Percentiles rank a stretch among this genome's conserved stretches.
phyloP scores from a whole-genome alignment of 768 basidiomycete genomes.

The Guyanaporus albipodus region DNA sequence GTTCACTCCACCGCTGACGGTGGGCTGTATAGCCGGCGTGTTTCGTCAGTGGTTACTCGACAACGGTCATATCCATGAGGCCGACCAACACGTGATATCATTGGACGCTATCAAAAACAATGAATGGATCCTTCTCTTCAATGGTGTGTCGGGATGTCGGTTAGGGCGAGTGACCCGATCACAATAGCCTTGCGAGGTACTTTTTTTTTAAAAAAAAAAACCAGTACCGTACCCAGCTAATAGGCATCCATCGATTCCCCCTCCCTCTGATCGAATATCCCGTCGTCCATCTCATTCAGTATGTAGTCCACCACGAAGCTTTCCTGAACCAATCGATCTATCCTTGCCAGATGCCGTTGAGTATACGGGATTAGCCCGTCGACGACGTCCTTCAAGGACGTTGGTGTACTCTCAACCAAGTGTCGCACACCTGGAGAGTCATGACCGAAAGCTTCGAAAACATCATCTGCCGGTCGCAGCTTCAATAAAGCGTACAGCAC shows the following conservation, averaged over 20 bases:
- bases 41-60: constrained; percentile 67
- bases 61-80: constrained; percentile 52
- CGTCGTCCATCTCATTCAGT: constrained; percentile 83
- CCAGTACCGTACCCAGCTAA: too few relatives aligned
- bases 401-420: constrained; percentile 20
- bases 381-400: constrained; percentile 64
- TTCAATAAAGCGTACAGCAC: constrained; percentile 81
- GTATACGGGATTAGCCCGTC: constrained; percentile 92
- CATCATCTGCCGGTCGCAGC: constrained; percentile 67
- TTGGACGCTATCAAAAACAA: constrained; percentile 43
- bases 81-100: constrained; percentile 39
- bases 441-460: constrained; percentile 58
- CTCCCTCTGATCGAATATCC: constrained; percentile 56
- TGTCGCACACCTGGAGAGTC: constrained; percentile 14
- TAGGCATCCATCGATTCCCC: constrained; percentile 40
- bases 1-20: constrained; percentile 58
- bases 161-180: constrained; percentile 37
- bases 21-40: constrained; percentile 73
- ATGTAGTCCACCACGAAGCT: constrained; percentile 94
- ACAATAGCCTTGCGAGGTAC: constrained; percentile 8
- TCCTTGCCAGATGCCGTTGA: constrained; percentile 81
- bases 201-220: too few relatives aligned
- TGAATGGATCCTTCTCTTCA: constrained; percentile 69
- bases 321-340: constrained; percentile 88
- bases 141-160: constrained; percentile 67